A percentile compares a stretch with the other conserved stretches of the same genome.
phyloP scores from a whole-genome alignment of 2,329 filamentous ascomycete species.

The Beauveria asiatica region DNA sequence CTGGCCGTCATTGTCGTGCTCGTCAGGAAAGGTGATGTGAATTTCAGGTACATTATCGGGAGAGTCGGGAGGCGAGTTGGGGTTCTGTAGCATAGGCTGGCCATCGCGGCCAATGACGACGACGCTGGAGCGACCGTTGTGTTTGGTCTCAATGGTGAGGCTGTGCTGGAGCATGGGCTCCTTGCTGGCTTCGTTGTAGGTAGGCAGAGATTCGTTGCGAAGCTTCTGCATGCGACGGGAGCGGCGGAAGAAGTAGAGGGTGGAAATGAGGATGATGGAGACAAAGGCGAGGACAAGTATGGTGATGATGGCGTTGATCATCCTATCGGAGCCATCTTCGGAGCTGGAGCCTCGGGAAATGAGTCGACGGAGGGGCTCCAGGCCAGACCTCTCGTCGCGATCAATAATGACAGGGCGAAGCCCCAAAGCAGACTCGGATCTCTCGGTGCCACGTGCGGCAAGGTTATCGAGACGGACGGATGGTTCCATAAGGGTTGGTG shows the following conservation, averaged over 20 bases:
- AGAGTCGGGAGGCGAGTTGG: constrained; percentile 64
- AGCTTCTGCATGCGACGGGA: constrained; percentile 40
- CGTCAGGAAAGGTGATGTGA: constrained; percentile 94
- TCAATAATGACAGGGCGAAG: constrained; percentile 4
- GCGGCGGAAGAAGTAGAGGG: constrained; percentile 66
- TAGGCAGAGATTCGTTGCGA: constrained; percentile 51
- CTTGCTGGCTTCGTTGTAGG: constrained; percentile 54
- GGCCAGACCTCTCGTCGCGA: constrained; percentile 8
- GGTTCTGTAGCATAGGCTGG: constrained; percentile 64
- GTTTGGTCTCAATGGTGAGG: constrained; percentile 50
- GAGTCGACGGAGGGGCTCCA: constrained; percentile 9
- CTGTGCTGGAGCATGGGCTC: constrained; percentile 43
- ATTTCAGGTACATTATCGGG: constrained; percentile 89
- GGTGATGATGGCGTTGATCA: constrained; percentile 70
- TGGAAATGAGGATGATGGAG: constrained; percentile 56
- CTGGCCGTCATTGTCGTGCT: constrained; percentile 79
- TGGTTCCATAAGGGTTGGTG: constrained; percentile 11
- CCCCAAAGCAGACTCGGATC: not conserved
- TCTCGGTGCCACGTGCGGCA: not conserved
- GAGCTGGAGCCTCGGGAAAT: constrained; percentile 20
- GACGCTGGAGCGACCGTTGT: constrained; percentile 55
- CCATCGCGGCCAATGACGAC: constrained; percentile 74
- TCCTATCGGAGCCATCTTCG: constrained; percentile 44
- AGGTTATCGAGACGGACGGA: not conserved
- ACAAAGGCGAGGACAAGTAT: constrained; percentile 72